Conservation (phyloP, 345 rosid species). For the Ricinus communis region DNA sequence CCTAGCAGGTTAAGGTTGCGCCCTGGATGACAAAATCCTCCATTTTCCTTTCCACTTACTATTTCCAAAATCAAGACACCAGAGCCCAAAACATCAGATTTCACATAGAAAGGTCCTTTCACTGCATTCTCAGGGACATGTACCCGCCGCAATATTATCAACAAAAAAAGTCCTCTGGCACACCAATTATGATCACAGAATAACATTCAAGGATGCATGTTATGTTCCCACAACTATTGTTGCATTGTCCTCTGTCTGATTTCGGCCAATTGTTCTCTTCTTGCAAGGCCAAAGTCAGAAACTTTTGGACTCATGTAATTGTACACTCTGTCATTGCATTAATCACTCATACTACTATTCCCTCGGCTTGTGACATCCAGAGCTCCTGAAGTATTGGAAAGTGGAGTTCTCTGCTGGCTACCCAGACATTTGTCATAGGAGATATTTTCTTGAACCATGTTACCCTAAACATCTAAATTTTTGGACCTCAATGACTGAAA, state of each 20-base stretch:
- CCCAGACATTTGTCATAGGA: background rate
- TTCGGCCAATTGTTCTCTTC: constrained; percentile 17
- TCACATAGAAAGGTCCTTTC: background rate
- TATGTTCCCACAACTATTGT: constrained; percentile 16
- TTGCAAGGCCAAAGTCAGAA: constrained; percentile 23
- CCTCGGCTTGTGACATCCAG: background rate
- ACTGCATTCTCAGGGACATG: background rate
- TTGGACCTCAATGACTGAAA: background rate
- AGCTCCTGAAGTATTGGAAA: background rate
- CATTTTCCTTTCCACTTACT: background rate
- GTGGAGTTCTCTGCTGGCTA: background rate
- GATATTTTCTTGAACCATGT: background rate
- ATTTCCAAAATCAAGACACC: background rate
- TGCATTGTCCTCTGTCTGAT: constrained; percentile 19
- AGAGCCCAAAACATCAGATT: background rate
- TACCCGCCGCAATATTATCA: background rate
- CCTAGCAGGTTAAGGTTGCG: background rate
- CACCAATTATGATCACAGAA: background rate
- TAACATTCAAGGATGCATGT: background rate
- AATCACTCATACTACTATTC: no score
- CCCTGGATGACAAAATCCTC: background rate
- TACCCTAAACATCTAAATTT: background rate
- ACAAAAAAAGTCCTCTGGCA: background rate
- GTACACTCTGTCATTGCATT: no score
- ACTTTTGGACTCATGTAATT: constrained; percentile 19